Evolutionary conservation across 202 grass and related monocot species (phyloP), one percentile per base, ranked within the genome.

Genomic region (Digitaria exilis): DNA sequence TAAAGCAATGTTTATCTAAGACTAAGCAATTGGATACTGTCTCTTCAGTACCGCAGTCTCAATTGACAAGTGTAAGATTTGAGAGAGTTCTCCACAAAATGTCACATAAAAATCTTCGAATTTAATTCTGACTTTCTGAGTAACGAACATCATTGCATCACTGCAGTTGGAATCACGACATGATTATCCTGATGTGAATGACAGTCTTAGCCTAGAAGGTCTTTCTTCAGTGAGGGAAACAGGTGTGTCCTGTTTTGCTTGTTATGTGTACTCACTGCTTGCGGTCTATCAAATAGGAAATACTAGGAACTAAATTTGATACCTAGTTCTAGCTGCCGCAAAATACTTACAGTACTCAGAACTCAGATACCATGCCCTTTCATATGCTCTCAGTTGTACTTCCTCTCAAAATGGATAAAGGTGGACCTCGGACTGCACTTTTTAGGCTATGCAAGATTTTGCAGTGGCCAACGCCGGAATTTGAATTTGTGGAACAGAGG

Each of bases 401-500:
- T 82, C 61, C 66, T 61, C 83, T 98, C 49, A 95, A 91, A 88
- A 91, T 84, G 89, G 81, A 91, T 55, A 97, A 95, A 93, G 95
- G 90, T 81, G 92, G 89, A 43, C 90, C 92, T 19, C 87, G 95
- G 70, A 88, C 58, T 69, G 90, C 88, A 77, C 85, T 98, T 61
- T 93, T 94, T 89, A 79, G 88, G 66, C 84, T 98, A 43, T 98
- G 95, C 87, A 98, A 91, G 90, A 95, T 66, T 54, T 79, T 70
- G 61, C 88, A 91, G 67, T 95, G 95, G 95, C 88, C 90, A 60
- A 90, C 93, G 90, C 95, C 92, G 48, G 81, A 76, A 77, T 98
- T 93, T 76, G 82, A 95, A 80, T 91, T 87, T 75, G 80, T 78
- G 21, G 82, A 93, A 86, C 79, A 88, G 79, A 90, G 84, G 30